Conservation (phyloP, 2,329 filamentous ascomycete species). For the Colletotrichum higginsianum region DNA sequence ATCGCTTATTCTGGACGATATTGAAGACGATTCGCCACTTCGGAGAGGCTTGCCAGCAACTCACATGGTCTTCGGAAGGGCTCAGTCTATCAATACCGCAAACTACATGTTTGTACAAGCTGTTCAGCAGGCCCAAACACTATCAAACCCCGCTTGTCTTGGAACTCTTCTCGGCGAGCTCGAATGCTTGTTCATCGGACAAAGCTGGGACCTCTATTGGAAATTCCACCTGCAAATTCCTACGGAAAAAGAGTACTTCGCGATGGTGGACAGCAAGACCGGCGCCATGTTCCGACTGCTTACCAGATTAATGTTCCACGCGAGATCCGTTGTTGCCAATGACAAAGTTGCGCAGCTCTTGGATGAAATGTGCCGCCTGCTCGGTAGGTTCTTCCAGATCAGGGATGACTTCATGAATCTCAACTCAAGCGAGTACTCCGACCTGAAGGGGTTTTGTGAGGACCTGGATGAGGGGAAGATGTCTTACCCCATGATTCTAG, state of each 20-base stretch:
- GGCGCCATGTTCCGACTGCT: conserved; percentile 45
- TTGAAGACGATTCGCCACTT: conserved; percentile 54
- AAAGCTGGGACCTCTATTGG: conserved; percentile 50
- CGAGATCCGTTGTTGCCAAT: background rate
- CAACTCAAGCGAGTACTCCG: conserved; percentile 49
- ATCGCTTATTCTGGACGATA: conserved; percentile 52
- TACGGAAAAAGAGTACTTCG: conserved; percentile 46
- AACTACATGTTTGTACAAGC: conserved; percentile 50
- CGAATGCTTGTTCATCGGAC: conserved; percentile 45
- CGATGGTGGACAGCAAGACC: conserved; percentile 48
- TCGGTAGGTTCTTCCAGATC: conserved; percentile 52
- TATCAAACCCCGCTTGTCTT: conserved; percentile 43
- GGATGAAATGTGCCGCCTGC: conserved; percentile 26
- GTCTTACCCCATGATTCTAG: conserved; percentile 51
- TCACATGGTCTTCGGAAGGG: conserved; percentile 54
- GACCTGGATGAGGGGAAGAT: conserved; percentile 60
- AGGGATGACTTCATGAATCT: conserved; percentile 54
- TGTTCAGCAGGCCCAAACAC: conserved; percentile 40
- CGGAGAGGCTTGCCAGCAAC: conserved; percentile 53
- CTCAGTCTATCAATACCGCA: conserved; percentile 56
- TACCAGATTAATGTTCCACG: conserved; percentile 39
- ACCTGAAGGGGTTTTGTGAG: conserved; percentile 57
- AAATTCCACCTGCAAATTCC: conserved; percentile 44
- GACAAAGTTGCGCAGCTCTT: background rate
- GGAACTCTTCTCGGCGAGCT: conserved; percentile 46